Conservation (phyloP, 352 stramenopile species). For the Phytophthora pseudosyringae region DNA sequence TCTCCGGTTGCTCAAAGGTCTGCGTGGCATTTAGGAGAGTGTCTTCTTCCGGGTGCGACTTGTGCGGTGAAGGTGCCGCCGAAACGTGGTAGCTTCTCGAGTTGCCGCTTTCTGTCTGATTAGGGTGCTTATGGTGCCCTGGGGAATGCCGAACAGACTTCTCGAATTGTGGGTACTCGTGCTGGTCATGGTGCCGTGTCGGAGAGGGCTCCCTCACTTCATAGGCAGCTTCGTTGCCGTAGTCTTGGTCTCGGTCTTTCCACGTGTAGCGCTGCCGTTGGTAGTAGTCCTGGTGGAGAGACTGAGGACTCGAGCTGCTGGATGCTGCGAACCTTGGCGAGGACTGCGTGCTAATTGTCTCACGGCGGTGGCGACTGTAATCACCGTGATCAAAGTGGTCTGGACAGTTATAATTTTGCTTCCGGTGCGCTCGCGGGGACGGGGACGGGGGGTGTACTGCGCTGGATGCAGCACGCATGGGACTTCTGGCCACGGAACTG, state of each 20-base stretch:
- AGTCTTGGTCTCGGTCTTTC: slow-evolving; percentile 13
- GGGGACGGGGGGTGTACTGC: slow-evolving; percentile 3
- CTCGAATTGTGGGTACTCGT: background rate
- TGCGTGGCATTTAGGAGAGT: slow-evolving; percentile 6
- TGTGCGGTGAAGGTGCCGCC: background rate
- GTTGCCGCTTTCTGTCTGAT: slow-evolving; percentile 8
- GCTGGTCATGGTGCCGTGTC: slow-evolving; percentile 5
- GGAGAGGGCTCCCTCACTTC: slow-evolving; percentile 15
- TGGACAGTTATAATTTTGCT: slow-evolving; percentile 14
- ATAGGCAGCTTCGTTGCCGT: slow-evolving; percentile 10
- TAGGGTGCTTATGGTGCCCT: slow-evolving; percentile 8
- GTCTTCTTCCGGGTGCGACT: slow-evolving; percentile 10
- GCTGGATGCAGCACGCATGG: slow-evolving; percentile 4
- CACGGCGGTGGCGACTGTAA: slow-evolving; percentile 4
- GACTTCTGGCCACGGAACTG: slow-evolving; percentile 15
- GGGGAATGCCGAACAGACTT: slow-evolving; percentile 13
- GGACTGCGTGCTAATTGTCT: slow-evolving; percentile 3
- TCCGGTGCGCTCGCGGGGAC: slow-evolving; percentile 7
- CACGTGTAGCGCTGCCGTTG: slow-evolving; percentile 19
- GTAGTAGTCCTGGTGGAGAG: slow-evolving; percentile 6
- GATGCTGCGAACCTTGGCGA: slow-evolving; percentile 6
- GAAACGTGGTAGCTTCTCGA: background rate
- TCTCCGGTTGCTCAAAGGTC: background rate
- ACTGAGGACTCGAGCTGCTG: slow-evolving; percentile 16
- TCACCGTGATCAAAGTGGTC: slow-evolving; percentile 13